A percentile compares a stretch with the other conserved stretches of the same genome.
phyloP scores from a whole-genome alignment of 2,329 filamentous ascomycete species.

The Colletotrichum sp. region DNA sequence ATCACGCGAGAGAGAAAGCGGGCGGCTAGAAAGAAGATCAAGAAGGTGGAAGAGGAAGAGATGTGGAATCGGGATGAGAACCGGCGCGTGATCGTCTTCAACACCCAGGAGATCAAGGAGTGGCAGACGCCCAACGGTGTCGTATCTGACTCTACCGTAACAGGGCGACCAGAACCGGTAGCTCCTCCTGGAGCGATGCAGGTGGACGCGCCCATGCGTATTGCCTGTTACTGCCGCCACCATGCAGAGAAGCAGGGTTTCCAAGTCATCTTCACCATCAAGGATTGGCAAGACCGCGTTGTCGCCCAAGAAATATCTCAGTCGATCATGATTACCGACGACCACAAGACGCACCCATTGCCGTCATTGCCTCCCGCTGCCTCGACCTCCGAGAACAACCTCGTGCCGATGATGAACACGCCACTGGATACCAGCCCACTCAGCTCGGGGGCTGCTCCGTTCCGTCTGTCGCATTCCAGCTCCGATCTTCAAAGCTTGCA shows the following conservation, averaged over 20 bases:
- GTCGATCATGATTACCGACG: conserved; percentile 96
- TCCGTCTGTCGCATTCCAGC: conserved; percentile 63
- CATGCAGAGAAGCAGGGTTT: conserved; percentile 94
- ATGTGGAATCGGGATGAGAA: conserved; percentile 82
- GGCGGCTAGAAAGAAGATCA: conserved; percentile 89
- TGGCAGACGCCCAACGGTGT: conserved; percentile 64
- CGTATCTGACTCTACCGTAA: conserved; percentile 42
- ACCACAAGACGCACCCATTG: conserved; percentile 84
- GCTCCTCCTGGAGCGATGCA: conserved; percentile 66
- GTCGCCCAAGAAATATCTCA: conserved; percentile 85
- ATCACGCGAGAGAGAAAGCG: conserved; percentile 91
- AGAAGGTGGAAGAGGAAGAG: conserved; percentile 91
- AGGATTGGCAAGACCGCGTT: conserved; percentile 76
- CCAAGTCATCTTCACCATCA: conserved; percentile 91
- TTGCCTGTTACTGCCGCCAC: conserved; percentile 96
- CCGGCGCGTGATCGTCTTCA: conserved; percentile 87
- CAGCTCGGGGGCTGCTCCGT: conserved; percentile 44
- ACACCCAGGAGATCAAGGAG: conserved; percentile 85
- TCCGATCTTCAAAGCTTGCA: conserved; percentile 67
- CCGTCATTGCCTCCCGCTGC: conserved; percentile 28
- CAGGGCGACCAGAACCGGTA: conserved; percentile 50
- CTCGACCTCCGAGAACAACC: conserved; percentile 16
- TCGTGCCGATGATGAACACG: conserved; percentile 14
- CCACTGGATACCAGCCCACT: conserved; percentile 34
- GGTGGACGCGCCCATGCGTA: conserved; percentile 89